phyloP scores from a whole-genome alignment of 352 stramenopile species.

The Aphanomyces cochlioides region DNA sequence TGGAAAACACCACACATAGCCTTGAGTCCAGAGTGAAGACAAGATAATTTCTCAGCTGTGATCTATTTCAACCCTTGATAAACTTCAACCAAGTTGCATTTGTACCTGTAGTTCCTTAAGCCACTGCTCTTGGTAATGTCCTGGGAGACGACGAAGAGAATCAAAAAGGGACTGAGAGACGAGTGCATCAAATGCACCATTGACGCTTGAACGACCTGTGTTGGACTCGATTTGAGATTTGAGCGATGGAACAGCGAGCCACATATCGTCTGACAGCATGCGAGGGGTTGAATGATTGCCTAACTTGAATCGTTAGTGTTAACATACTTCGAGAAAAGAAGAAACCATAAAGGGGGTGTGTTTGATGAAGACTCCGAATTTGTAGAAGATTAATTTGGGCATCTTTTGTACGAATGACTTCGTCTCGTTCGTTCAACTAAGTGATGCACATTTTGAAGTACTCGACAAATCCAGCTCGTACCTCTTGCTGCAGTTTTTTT shows the following conservation, averaged over 20 bases:
- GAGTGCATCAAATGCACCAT: constrained; percentile 19
- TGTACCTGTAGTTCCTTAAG: constrained; percentile 26
- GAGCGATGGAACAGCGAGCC: constrained; percentile 7
- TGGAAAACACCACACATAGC: constrained; percentile 52
- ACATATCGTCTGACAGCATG: constrained; percentile 26
- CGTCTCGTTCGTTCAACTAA: constrained; percentile 15
- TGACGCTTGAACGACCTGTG: constrained; percentile 10
- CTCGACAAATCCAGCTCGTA: constrained; percentile 27
- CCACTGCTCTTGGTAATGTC: constrained; percentile 42
- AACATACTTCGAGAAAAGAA: background rate
- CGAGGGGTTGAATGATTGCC: constrained; percentile 1
- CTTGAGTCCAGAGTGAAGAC: constrained; percentile 60
- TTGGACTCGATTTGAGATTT: constrained; percentile 11
- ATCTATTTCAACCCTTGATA: constrained; percentile 49
- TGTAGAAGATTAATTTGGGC: constrained; percentile 44
- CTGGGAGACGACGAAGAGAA: constrained; percentile 56
- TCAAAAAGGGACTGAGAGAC: constrained; percentile 35
- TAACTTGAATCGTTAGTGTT: background rate
- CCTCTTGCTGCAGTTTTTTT: constrained; percentile 59
- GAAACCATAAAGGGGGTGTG: constrained; percentile 9
- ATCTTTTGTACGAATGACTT: constrained; percentile 15
- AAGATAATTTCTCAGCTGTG: constrained; percentile 53
- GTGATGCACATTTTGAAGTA: background rate
- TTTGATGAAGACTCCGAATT: constrained; percentile 20
- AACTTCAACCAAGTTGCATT: constrained; percentile 44